Percentiles rank a stretch among this genome's conserved stretches.
These are phyloP conservation scores for Hygrophorus pudorinus DNA, from an alignment of 768 basidiomycete species.

Conservation along the genomic window DNA sequence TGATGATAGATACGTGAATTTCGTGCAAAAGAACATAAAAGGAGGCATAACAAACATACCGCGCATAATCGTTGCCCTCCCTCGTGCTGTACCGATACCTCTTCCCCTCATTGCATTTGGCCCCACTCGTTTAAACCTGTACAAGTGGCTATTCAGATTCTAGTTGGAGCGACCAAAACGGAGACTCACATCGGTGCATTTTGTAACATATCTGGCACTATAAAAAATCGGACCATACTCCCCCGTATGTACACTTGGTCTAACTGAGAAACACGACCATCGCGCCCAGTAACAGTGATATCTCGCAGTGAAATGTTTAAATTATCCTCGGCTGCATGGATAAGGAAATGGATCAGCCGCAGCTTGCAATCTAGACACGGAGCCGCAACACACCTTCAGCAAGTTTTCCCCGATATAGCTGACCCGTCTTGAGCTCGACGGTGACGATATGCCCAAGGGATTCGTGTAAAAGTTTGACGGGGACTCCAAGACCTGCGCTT, in stretches of 20 bases:
- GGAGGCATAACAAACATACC: constrained; percentile 48
- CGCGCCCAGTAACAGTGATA: constrained; percentile 95
- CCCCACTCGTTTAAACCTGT: constrained; percentile 97
- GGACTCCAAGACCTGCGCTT: constrained; percentile 75
- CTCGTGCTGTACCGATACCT: constrained; percentile 98
- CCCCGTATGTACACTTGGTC: constrained; percentile 99
- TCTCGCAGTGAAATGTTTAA: constrained; percentile 94
- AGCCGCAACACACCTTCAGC: constrained; percentile 67
- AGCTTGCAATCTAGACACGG: constrained; percentile 1
- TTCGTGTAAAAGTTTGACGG: constrained; percentile 94
- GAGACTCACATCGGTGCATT: constrained; percentile 91
- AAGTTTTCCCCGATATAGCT: constrained; percentile 93
- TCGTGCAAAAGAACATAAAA: constrained; percentile 7
- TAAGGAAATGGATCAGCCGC: constrained; percentile 9
- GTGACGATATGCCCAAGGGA: constrained; percentile 94
- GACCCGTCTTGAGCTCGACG: constrained; percentile 97
- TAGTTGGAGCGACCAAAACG: constrained; percentile 3
- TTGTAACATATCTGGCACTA: constrained; percentile 98
- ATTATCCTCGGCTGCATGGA: constrained; percentile 84
- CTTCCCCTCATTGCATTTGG: constrained; percentile 98
- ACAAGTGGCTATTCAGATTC: not conserved
- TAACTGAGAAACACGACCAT: constrained; percentile 96
- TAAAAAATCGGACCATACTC: constrained; percentile 97
- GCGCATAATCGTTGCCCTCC: constrained; percentile 96
- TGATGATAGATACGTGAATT: constrained; percentile 13